Evolutionary conservation across 257 asterid species (phyloP), one percentile per base, ranked within the genome.

Genomic region (Solanum paucissectum): DNA sequence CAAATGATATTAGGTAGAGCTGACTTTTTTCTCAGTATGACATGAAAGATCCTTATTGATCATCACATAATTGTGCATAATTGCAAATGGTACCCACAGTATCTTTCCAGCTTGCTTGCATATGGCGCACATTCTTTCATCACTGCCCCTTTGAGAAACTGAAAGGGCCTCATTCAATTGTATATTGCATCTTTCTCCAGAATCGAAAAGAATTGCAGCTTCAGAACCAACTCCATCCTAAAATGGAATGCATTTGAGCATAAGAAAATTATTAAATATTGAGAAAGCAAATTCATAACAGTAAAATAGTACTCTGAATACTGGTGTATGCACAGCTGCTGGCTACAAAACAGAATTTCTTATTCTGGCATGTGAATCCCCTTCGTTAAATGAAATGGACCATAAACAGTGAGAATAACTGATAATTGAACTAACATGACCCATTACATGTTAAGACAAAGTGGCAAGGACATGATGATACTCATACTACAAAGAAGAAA

Each of bases 31-130:
- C 85, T 46, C 40, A 81, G 66, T 27, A 27, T 81, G 85, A 29
- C 66, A 8, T 42, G 64, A 44, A 79, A 79, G 27, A 44, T 27
- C 66, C 52, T 81, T 27, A 81, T 46, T 81, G 66, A 18, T 60
- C 68, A 81, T 46, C 68, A 81, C 14, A 46, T 81, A 46, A 27
- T 14, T 44, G 40, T 82, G 91, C 87, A 87, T n/a, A 69, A 90
- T 76, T 36, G 84, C 88, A 89, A 90, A 88, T 89, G 91, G 92
- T 92, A 94, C 98, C 90, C 95, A 95, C 98, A 91, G 90, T 93
- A 92, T 94, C 91, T 95, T 90, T 91, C 93, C 94, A 86, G 75
- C 92, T 87, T 89, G 90, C 89, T 85, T 90, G 98, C 98, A 93
- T 74, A 89, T 85, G 88, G 87, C 76, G 75, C 95, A 93, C 87